These are phyloP conservation scores for Silene vulgaris DNA, from an alignment of 179 eudicot genomes.

Conservation along the genomic window DNA sequence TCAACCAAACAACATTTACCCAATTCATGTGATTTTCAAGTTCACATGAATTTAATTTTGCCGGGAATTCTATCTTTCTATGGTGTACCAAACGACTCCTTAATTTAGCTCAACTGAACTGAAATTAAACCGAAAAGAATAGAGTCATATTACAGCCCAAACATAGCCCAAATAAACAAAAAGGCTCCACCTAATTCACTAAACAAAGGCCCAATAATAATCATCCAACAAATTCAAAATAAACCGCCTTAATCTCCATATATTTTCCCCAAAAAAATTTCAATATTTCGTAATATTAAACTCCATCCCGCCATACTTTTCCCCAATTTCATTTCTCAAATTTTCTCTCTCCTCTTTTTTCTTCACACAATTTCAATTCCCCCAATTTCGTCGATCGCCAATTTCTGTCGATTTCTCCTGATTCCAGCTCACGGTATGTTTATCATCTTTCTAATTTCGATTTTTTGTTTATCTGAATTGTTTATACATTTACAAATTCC, in stretches of 20 bases:
- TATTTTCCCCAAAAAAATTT: background rate
- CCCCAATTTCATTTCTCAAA: background rate
- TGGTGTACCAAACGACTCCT: no score
- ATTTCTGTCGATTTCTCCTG: background rate
- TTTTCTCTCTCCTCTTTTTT: conserved; percentile 8
- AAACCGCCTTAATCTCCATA: background rate
- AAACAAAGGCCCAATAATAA: background rate
- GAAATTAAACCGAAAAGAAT: no score
- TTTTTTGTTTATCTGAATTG: background rate
- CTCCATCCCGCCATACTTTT: conserved; percentile 8
- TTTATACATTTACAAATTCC: background rate
- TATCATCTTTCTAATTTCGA: background rate
- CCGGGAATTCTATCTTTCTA: no score
- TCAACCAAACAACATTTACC: no score
- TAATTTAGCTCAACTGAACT: no score
- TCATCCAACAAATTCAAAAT: conserved; percentile 4
- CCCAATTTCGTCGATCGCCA: background rate
- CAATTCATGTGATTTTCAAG: no score
- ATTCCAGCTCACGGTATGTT: background rate
- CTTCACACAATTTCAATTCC: background rate
- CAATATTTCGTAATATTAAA: background rate
- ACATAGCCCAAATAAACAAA: conserved; percentile 1
- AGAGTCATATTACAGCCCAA: no score
- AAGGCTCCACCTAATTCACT: background rate
- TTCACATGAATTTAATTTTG: no score